Evolutionary conservation across 768 basidiomycete genomes (phyloP), one percentile per base, ranked within the genome.

Genomic region (Cyclocybe cylindracea): DNA sequence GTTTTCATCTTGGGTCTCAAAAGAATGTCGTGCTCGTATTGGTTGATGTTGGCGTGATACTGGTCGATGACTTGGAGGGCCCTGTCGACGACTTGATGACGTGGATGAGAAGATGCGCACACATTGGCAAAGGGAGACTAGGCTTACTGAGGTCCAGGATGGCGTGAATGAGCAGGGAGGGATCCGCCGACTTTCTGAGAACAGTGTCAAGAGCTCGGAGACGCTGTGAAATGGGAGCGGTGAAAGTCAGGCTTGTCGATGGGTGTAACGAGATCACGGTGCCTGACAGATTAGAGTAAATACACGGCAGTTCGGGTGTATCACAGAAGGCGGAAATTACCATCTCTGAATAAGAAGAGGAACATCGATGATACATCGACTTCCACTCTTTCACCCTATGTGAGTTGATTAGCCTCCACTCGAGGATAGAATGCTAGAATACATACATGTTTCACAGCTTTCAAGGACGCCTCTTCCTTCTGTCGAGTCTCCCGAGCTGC

Each of bases 61-160:
- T 80, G 78, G 48, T 89, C 87, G 43, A 88, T 76, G 34, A 89
- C 80, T 60, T 85, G 82, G 9, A 89, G 66, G 1, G 83, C 80
- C 41, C 79, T 75, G 63, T 91, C 89, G 10, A 89, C 87, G 42
- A 86, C 85, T 87, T 35, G 0, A 51, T 39, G 46, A 35, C 13
- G 7, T 38, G 34, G 38, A 33, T 41, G 43, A 32, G 16, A 3
- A 38, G 3, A 11, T 19, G 14, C 16, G 29, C 18, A 2, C 31
- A 31, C 29, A 48, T 32, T 11, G 11, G 11, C 10, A 24, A 13
- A 36, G 36, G 7, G 42, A 39, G 44, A 10, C 42, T 37, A 19
- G 5, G 66, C 72, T 19, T 48, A 80, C 80, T 67, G 19, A 76
- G 72, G 63, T 91, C 89, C 37, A 92, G 69, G 18, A 92, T 59